Conservation (phyloP, 148 eudicot genomes). For the Silene uniflora region DNA sequence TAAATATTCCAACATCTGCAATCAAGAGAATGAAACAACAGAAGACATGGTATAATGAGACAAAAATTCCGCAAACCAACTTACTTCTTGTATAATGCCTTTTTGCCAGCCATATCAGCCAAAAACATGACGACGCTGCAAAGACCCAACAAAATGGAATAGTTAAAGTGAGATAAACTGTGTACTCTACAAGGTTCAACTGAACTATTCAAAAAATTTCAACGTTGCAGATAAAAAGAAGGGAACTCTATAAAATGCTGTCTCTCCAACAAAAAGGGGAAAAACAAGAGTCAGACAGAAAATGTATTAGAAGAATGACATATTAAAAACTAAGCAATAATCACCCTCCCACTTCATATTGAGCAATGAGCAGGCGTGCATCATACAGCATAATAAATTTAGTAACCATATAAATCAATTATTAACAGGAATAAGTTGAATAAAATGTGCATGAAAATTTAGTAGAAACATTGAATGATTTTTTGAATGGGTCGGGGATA, state of each 20-base stretch:
- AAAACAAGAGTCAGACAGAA: neutral
- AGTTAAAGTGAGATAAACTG: neutral
- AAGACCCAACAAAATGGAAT: constrained; percentile 12
- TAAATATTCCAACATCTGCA: neutral
- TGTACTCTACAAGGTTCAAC: neutral
- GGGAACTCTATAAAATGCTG: neutral
- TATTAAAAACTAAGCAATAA: neutral
- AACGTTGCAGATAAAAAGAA: neutral
- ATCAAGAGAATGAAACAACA: neutral
- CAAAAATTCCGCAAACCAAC: constrained; percentile 19
- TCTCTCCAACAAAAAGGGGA: neutral
- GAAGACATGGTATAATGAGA: neutral
- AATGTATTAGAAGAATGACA: neutral
- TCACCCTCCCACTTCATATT: neutral
- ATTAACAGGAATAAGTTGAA: neutral
- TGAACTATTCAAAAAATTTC: neutral
- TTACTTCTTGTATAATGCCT: constrained; percentile 86
- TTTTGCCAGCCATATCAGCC: constrained; percentile 88
- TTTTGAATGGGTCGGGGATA: neutral
- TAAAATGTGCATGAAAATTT: neutral
- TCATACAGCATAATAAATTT: neutral
- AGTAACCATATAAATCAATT: neutral
- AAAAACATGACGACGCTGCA: constrained; percentile 84
- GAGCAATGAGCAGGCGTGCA: neutral
- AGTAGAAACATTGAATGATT: neutral